These are phyloP conservation scores for Mytilinidion resinicola DNA, from an alignment of 495 filamentous ascomycete species.

Conservation along the genomic window DNA sequence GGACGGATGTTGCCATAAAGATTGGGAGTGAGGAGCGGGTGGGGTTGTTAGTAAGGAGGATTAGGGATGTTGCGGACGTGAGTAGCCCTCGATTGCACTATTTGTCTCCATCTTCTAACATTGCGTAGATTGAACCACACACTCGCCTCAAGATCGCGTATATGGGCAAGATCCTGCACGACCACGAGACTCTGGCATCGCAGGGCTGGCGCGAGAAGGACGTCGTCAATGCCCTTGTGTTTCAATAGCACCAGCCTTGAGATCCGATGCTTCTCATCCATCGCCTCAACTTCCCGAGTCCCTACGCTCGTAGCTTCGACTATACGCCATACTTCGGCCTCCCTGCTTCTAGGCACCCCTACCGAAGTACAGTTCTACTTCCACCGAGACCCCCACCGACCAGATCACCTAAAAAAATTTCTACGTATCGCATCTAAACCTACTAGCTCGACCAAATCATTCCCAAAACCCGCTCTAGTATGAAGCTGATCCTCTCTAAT, in stretches of 20 bases:
- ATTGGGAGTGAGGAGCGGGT: constrained; percentile 59
- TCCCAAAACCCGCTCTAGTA: no score
- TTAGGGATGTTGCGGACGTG: constrained; percentile 62
- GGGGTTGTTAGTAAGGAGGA: constrained; percentile 51
- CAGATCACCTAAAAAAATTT: no score
- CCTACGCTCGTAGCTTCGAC: no score
- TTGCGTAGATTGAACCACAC: constrained; percentile 4
- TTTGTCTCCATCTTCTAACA: not conserved
- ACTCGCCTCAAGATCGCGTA: constrained; percentile 60
- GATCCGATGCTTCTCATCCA: not conserved
- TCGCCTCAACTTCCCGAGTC: no score
- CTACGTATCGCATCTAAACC: no score
- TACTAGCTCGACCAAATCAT: no score
- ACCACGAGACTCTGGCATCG: constrained; percentile 51
- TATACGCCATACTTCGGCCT: no score
- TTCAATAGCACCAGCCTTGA: constrained; percentile 21
- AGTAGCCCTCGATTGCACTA: constrained; percentile 30
- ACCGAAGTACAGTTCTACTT: no score
- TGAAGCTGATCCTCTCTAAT: no score
- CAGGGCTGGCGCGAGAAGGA: constrained; percentile 75
- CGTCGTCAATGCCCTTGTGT: constrained; percentile 74
- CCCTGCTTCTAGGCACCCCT: no score
- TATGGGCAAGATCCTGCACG: constrained; percentile 70
- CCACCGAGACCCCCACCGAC: no score
- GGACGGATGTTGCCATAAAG: constrained; percentile 55